These are phyloP conservation scores for Fusarium begoniae DNA, from an alignment of 2,329 filamentous ascomycete genomes.

Conservation along the genomic window DNA sequence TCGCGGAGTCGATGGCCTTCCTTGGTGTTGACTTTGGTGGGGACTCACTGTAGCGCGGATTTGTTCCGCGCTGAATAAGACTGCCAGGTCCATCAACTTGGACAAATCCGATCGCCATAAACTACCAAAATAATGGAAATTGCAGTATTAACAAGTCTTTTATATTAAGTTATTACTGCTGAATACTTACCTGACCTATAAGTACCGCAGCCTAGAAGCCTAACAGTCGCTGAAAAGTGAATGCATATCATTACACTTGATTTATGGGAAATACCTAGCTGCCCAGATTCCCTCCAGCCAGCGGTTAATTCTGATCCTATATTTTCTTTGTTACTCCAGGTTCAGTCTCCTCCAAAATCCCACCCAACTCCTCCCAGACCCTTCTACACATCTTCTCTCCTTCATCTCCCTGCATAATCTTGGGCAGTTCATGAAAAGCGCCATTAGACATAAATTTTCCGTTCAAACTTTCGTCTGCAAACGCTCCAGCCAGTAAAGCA, in stretches of 20 bases:
- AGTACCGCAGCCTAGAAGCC: no score
- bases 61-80: slow-evolving; percentile 12
- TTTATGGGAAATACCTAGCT: no score
- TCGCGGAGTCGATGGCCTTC: slow-evolving; percentile 11
- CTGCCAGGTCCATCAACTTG: background rate
- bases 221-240: background rate
- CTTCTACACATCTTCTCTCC: slow-evolving; percentile 49
- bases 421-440: slow-evolving; percentile 35
- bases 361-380: slow-evolving; percentile 55
- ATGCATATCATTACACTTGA: background rate
- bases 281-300: background rate
- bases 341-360: slow-evolving; percentile 54
- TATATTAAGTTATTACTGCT: background rate
- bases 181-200: background rate
- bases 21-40: slow-evolving; percentile 20
- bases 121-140: background rate
- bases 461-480: slow-evolving; percentile 50
- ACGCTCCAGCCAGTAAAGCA: slow-evolving; percentile 50
- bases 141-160: background rate
- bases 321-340: slow-evolving; percentile 50
- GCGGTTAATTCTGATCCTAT: slow-evolving; percentile 10
- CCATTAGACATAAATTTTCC: slow-evolving; percentile 53
- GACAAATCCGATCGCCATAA: background rate
- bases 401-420: slow-evolving; percentile 46
- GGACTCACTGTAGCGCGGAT: slow-evolving; percentile 19